Evolutionary conservation across 2,329 filamentous ascomycete species (phyloP).

Genomic region (Colletotrichum cereale): DNA sequence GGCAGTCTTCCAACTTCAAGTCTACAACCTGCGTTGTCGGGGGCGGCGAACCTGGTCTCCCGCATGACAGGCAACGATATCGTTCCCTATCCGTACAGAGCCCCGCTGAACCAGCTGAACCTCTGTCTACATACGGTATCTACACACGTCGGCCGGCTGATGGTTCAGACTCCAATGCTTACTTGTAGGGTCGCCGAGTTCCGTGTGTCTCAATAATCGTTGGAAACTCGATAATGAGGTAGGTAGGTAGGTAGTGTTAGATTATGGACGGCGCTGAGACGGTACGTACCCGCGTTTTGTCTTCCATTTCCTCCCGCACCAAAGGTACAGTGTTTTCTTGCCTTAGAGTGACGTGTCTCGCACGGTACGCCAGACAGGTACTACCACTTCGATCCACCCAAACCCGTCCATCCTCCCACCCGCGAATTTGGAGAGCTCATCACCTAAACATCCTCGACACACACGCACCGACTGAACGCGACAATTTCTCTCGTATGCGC

Average conservation of each 20-base stretch:
- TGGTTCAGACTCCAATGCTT: background rate
- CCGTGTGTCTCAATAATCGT: background rate
- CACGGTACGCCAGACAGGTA: conserved; percentile 20
- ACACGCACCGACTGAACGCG: conserved; percentile 29
- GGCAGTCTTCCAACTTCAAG: background rate
- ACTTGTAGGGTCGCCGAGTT: background rate
- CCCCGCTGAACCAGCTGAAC: background rate
- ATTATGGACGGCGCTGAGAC: background rate
- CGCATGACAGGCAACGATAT: background rate
- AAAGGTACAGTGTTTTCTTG: conserved; percentile 6
- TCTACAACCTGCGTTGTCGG: background rate
- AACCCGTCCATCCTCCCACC: conserved; percentile 25
- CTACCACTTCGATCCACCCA: conserved; percentile 15
- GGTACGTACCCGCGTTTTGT: background rate
- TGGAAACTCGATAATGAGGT: background rate
- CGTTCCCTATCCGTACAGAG: background rate
- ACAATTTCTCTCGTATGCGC: conserved; percentile 37
- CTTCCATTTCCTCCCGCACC: background rate
- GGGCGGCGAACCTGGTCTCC: background rate
- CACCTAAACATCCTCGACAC: conserved; percentile 36
- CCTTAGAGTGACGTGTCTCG: background rate
- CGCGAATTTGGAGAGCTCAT: conserved; percentile 27
- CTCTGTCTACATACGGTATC: background rate
- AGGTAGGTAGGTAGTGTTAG: background rate
- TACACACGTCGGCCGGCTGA: background rate